These are phyloP conservation scores for Aspergillus sclerotioniger DNA, from an alignment of 495 filamentous ascomycete species.

Conservation along the genomic window DNA sequence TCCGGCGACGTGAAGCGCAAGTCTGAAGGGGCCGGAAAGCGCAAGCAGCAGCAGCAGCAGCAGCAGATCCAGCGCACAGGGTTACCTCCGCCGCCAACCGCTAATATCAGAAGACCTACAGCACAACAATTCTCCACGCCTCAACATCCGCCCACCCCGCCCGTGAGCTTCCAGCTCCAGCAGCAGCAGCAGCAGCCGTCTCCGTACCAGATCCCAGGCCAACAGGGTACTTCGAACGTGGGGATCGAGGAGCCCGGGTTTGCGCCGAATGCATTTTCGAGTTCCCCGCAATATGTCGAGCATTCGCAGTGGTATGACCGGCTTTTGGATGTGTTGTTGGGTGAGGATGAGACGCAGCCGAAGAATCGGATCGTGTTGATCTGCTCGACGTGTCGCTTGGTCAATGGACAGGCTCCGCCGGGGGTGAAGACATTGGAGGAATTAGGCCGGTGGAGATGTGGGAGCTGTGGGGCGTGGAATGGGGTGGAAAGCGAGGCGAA, in stretches of 20 bases:
- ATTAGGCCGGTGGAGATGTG: slow-evolving; percentile 86
- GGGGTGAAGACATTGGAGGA: slow-evolving; percentile 76
- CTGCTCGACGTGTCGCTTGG: slow-evolving; percentile 76
- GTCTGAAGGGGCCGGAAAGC: slow-evolving; percentile 15
- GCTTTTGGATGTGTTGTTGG: slow-evolving; percentile 84
- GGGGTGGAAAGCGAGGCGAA: slow-evolving; percentile 73
- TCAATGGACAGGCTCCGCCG: slow-evolving; percentile 95
- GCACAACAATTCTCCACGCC: slow-evolving; percentile 12
- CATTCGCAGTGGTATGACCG: slow-evolving; percentile 87
- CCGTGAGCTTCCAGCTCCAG: slow-evolving; percentile 7
- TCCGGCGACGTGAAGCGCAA: slow-evolving; percentile 25
- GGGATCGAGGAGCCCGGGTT: slow-evolving; percentile 46
- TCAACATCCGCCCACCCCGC: slow-evolving; percentile 18
- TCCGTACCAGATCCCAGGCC: slow-evolving; percentile 2
- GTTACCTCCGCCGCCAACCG: slow-evolving; percentile 75
- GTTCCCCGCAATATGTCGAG: slow-evolving; percentile 45
- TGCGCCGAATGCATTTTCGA: slow-evolving; percentile 58
- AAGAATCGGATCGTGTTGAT: slow-evolving; percentile 91
- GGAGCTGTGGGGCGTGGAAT: slow-evolving; percentile 79
- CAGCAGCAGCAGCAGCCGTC: slow-evolving; percentile 1
- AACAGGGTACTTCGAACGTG: neutral
- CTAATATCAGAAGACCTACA: slow-evolving; percentile 63
- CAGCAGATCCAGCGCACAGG: slow-evolving; percentile 49
- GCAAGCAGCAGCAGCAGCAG: slow-evolving; percentile 21
- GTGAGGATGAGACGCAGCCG: slow-evolving; percentile 90